phyloP scores from a whole-genome alignment of 2,329 filamentous ascomycete species.

The Aureobasidium lini region DNA sequence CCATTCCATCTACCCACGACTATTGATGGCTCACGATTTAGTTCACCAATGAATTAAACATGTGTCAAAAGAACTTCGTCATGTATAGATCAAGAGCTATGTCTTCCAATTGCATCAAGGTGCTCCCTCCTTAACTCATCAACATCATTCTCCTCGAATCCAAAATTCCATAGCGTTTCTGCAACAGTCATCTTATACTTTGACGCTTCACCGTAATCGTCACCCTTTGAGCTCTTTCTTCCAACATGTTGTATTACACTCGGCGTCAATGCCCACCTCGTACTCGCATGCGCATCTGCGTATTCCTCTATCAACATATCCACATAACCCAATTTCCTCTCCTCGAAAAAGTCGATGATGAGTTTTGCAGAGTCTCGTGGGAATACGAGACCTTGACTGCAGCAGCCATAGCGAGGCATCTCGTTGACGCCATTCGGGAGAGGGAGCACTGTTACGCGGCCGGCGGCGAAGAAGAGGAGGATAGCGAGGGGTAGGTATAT shows the following conservation, averaged over 20 bases:
- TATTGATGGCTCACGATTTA: not conserved
- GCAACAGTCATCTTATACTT: conserved; percentile 36
- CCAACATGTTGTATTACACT: not conserved
- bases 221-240: no score
- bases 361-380: conserved; percentile 29
- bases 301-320: not conserved
- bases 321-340: not conserved
- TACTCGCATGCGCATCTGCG: not conserved
- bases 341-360: conserved; percentile 8
- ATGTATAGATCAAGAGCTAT: no score
- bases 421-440: conserved; percentile 30
- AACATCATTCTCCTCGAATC: not conserved
- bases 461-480: conserved; percentile 29
- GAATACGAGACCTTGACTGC: conserved; percentile 39
- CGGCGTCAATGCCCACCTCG: not conserved
- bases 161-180: conserved; percentile 22
- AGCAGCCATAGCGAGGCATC: conserved; percentile 38
- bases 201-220: conserved; percentile 29
- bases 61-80: no score
- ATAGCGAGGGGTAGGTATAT: not conserved
- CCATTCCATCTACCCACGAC: not conserved
- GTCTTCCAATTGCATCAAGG: not conserved
- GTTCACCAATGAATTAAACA: not conserved
- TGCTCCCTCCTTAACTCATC: not conserved
- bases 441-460: conserved; percentile 32